phyloP scores from a whole-genome alignment of 2,329 filamentous ascomycete genomes.

The Fusarium napiforme region DNA sequence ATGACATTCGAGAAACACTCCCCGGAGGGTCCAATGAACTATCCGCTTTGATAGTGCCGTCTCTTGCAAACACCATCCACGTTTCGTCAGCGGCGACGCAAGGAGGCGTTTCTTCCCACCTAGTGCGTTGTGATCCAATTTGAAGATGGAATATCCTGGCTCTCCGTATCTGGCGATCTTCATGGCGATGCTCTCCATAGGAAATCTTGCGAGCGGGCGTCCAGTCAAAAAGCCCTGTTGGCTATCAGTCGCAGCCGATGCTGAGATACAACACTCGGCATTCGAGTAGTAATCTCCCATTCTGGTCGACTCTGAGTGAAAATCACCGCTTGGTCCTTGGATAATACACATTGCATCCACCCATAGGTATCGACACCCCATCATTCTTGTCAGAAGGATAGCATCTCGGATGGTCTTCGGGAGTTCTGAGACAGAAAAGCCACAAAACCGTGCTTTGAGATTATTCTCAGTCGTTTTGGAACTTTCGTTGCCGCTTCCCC shows the following conservation, averaged over 20 bases:
- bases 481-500: neutral
- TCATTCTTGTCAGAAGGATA: neutral
- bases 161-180: too few relatives aligned
- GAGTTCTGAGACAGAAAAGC: neutral
- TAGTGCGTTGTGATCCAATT: too few relatives aligned
- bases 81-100: accelerated
- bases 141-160: too few relatives aligned
- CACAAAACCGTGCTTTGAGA: accelerated
- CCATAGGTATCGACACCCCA: neutral
- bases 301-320: accelerated
- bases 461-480: neutral
- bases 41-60: accelerated
- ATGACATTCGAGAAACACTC: neutral
- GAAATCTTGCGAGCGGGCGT: neutral
- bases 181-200: accelerated
- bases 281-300: neutral
- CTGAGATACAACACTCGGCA: accelerated
- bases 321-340: neutral
- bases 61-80: neutral
- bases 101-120: too few relatives aligned
- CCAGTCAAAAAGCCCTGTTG: neutral
- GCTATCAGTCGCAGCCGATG: accelerated
- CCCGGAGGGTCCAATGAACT: neutral
- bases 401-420: neutral
- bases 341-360: neutral